These are phyloP conservation scores for Parmelia sp. DNA, from an alignment of 495 filamentous ascomycete species.

Conservation along the genomic window DNA sequence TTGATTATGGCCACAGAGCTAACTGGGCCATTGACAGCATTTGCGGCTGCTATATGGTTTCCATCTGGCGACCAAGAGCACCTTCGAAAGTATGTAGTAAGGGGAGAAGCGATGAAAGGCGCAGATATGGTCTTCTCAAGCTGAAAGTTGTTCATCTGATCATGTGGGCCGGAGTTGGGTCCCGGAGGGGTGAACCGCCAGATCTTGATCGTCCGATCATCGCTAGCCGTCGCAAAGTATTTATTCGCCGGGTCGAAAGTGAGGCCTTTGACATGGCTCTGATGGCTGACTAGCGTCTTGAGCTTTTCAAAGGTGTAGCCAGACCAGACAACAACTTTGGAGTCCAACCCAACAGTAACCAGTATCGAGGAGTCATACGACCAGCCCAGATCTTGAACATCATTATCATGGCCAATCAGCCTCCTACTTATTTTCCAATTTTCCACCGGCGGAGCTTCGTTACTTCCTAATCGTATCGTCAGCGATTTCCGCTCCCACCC, in stretches of 20 bases:
- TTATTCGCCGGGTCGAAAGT: slow-evolving; percentile 99
- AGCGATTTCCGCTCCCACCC: not conserved
- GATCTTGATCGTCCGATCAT: slow-evolving; percentile 94
- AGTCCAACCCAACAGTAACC: slow-evolving; percentile 93
- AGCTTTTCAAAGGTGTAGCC: slow-evolving; percentile 97
- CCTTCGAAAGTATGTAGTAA: slow-evolving; percentile 94
- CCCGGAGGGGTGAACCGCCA: slow-evolving; percentile 87
- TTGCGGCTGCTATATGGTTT: slow-evolving; percentile 92
- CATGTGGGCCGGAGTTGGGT: slow-evolving; percentile 87
- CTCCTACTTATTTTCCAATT: slow-evolving; percentile 93
- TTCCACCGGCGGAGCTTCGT: slow-evolving; percentile 87
- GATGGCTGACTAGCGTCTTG: slow-evolving; percentile 82
- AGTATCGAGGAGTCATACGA: slow-evolving; percentile 92
- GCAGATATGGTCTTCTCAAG: slow-evolving; percentile 78
- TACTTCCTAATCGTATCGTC: slow-evolving; percentile 56
- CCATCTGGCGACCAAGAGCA: slow-evolving; percentile 98
- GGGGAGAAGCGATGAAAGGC: slow-evolving; percentile 79
- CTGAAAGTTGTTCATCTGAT: slow-evolving; percentile 91
- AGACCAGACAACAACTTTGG: slow-evolving; percentile 97
- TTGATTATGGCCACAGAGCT: slow-evolving; percentile 96
- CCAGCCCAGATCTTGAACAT: slow-evolving; percentile 97
- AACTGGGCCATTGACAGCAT: slow-evolving; percentile 94
- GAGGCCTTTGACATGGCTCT: slow-evolving; percentile 96
- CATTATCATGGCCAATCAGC: slow-evolving; percentile 94
- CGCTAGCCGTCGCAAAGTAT: slow-evolving; percentile 96